Evolutionary conservation across 495 filamentous ascomycete genomes (phyloP).

Genomic region (Aspergillus taichungensis): DNA sequence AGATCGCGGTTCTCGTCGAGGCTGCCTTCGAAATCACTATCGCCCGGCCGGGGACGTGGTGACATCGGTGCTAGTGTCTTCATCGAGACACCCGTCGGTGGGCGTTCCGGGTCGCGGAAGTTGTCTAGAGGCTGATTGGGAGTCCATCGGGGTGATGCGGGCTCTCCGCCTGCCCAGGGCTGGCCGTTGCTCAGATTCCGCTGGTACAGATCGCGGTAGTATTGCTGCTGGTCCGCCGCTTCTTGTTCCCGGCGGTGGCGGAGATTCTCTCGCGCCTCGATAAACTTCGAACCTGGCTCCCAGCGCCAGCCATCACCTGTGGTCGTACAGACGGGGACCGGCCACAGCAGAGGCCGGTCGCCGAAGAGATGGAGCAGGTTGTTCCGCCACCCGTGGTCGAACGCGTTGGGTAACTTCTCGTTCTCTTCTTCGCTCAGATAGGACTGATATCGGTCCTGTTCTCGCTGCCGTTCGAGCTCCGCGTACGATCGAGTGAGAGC

Average conservation of each 20-base stretch:
- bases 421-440: conserved; percentile 85
- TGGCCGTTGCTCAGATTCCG: conserved; percentile 30
- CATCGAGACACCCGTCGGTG: conserved; percentile 44
- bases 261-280: conserved; percentile 55
- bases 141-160: conserved; percentile 12
- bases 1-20: conserved; percentile 18
- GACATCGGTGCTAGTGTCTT: conserved; percentile 40
- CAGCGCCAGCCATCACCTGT: conserved; percentile 92
- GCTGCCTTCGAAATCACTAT: conserved; percentile 34
- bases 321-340: conserved; percentile 72
- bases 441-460: conserved; percentile 66
- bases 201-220: conserved; percentile 31
- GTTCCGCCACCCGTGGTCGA: conserved; percentile 71
- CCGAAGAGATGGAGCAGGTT: conserved; percentile 87
- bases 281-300: conserved; percentile 70
- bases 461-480: conserved; percentile 62
- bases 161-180: conserved; percentile 21
- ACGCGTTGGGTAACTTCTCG: conserved; percentile 81
- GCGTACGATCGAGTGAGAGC: conserved; percentile 54
- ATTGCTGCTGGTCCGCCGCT: conserved; percentile 40
- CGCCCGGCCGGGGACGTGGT: conserved; percentile 34
- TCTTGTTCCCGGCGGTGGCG: conserved; percentile 51
- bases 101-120: conserved; percentile 34
- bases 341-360: conserved; percentile 58
- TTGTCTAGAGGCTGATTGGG: conserved; percentile 43